Evolutionary conservation across 2,329 filamentous ascomycete genomes (phyloP).

Genomic region (Aspergillus phoenicis): DNA sequence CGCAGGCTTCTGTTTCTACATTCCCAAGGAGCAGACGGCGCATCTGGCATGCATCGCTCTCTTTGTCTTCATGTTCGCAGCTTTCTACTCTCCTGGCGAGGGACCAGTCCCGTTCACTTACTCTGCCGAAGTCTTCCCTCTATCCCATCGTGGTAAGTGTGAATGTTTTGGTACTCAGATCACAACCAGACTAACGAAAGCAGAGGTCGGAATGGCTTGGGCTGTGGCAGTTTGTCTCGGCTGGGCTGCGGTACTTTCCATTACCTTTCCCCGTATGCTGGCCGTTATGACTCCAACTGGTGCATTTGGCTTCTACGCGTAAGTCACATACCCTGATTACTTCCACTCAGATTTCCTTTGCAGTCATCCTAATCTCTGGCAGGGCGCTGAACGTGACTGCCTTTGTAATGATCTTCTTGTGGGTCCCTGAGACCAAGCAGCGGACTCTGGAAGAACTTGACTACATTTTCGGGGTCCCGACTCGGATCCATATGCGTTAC

Average conservation of each 20-base stretch:
- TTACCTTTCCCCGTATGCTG: slow-evolving; percentile 54
- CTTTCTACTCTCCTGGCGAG: slow-evolving; percentile 67
- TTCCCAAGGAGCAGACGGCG: slow-evolving; percentile 45
- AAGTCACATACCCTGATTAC: slow-evolving; percentile 21
- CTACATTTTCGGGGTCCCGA: slow-evolving; percentile 61
- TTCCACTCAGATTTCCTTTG: not conserved
- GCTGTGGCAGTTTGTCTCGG: slow-evolving; percentile 49
- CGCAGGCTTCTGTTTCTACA: slow-evolving; percentile 62
- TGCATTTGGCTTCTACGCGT: slow-evolving; percentile 63
- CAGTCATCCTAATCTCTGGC: slow-evolving; percentile 10
- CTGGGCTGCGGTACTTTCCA: slow-evolving; percentile 54
- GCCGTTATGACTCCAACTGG: slow-evolving; percentile 53
- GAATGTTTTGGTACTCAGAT: not conserved
- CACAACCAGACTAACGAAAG: slow-evolving; percentile 10
- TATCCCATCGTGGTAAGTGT: slow-evolving; percentile 54
- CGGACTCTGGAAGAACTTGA: slow-evolving; percentile 61
- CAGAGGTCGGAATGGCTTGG: slow-evolving; percentile 53
- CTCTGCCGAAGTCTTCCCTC: slow-evolving; percentile 58
- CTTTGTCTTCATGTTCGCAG: slow-evolving; percentile 67
- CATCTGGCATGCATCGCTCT: slow-evolving; percentile 59
- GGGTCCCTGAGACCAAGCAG: slow-evolving; percentile 60
- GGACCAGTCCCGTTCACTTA: slow-evolving; percentile 59
- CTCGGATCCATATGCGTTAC: slow-evolving; percentile 59
- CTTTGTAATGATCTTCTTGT: slow-evolving; percentile 65
- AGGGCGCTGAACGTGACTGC: slow-evolving; percentile 62